These are phyloP conservation scores for Cotoneaster glaucophyllus DNA, from an alignment of 306 rosid genomes.

Conservation along the genomic window DNA sequence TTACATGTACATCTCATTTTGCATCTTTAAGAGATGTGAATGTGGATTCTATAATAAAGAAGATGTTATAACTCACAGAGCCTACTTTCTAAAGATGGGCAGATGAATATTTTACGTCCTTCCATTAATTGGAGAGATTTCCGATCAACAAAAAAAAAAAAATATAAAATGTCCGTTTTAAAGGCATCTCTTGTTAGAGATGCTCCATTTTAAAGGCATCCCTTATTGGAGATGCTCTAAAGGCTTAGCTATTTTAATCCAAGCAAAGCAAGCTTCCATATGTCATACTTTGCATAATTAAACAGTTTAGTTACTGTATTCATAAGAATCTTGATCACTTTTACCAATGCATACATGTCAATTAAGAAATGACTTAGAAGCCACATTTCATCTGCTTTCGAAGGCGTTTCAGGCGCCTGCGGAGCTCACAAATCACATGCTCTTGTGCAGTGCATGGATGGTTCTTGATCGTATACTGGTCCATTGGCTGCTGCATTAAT, in stretches of 20 bases:
- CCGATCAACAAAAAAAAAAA: too few relatives aligned
- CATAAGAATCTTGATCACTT: not conserved
- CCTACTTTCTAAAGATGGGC: too few relatives aligned
- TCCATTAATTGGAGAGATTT: too few relatives aligned
- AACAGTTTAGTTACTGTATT: not conserved
- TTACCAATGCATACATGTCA: not conserved
- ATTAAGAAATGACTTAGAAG: not conserved
- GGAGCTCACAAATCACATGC: constrained; percentile 2
- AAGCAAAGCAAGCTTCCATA: not conserved
- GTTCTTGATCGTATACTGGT: not conserved
- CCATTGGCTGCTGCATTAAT: not conserved
- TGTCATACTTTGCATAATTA: not conserved
- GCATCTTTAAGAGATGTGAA: too few relatives aligned
- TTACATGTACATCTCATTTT: too few relatives aligned
- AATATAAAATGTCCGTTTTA: too few relatives aligned
- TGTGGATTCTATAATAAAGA: too few relatives aligned
- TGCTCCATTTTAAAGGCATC: too few relatives aligned
- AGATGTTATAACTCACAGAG: too few relatives aligned
- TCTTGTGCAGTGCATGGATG: not conserved
- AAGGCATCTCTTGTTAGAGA: too few relatives aligned
- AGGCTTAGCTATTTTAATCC: not conserved
- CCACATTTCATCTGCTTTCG: constrained; percentile 2
- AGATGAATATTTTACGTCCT: too few relatives aligned
- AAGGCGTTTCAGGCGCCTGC: constrained; percentile 9
- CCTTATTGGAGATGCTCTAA: not conserved